Evolutionary conservation across 331 rosid genomes (phyloP).

Genomic region (Pyrus hybrid): DNA sequence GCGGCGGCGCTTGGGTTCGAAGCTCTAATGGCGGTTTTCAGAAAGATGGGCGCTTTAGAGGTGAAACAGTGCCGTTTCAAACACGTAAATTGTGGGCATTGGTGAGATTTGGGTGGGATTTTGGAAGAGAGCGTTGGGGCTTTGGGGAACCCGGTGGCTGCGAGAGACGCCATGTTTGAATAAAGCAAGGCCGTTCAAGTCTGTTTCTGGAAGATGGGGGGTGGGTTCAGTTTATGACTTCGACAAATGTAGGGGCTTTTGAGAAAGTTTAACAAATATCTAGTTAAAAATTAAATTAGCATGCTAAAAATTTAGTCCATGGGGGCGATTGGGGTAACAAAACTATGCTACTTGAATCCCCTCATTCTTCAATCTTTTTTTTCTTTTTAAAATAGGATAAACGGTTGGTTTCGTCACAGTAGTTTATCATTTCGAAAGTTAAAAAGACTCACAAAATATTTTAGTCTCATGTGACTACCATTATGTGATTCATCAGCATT

Average conservation of each 20-base stretch:
- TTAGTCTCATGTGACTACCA: accelerated
- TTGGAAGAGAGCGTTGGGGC: background rate
- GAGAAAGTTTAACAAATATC: background rate
- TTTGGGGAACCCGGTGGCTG: slow-evolving; percentile 25
- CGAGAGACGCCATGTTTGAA: slow-evolving; percentile 32
- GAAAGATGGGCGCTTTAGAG: slow-evolving; percentile 1
- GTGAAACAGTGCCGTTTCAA: background rate
- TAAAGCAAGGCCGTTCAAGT: background rate
- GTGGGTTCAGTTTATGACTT: background rate
- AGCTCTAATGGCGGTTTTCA: slow-evolving; percentile 19
- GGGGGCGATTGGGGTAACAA: too few species aligned
- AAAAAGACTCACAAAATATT: accelerated
- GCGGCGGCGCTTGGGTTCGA: slow-evolving; percentile 36
- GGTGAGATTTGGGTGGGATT: slow-evolving; percentile 9
- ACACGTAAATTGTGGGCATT: background rate
- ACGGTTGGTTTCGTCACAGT: too few species aligned
- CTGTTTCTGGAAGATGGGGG: background rate
- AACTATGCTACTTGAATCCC: too few species aligned
- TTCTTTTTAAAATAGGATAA: too few species aligned
- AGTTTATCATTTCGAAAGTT: accelerated
- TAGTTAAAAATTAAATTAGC: background rate
- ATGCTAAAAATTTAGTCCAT: too few species aligned
- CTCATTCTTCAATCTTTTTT: too few species aligned
- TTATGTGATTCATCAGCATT: too few species aligned
- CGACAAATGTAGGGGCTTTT: background rate